Evolutionary conservation across 495 filamentous ascomycete species (phyloP).

Genomic region (Talaromyces trachyspermus): DNA sequence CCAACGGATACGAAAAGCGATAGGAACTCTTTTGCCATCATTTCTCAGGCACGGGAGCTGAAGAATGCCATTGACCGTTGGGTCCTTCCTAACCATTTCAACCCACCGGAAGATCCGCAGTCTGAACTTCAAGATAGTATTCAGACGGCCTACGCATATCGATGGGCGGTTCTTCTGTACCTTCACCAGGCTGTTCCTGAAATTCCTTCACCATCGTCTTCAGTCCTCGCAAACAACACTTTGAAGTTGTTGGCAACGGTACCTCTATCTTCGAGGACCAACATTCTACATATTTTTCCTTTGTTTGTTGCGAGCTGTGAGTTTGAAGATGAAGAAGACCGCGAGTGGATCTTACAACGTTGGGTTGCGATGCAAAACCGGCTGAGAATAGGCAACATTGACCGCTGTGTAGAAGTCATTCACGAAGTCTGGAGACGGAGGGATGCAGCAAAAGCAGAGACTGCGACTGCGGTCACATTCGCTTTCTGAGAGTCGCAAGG

Average conservation of each 20-base stretch:
- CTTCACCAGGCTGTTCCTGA: constrained; percentile 75
- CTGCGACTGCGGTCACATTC: neutral
- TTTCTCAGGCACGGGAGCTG: constrained; percentile 58
- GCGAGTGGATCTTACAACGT: constrained; percentile 60
- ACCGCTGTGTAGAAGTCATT: constrained; percentile 70
- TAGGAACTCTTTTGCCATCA: constrained; percentile 54
- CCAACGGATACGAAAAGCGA: constrained; percentile 51
- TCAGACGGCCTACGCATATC: constrained; percentile 69
- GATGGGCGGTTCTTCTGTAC: constrained; percentile 67
- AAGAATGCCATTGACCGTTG: constrained; percentile 58
- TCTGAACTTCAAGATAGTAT: constrained; percentile 59
- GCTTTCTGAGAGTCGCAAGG: constrained; percentile 12
- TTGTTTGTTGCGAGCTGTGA: constrained; percentile 68
- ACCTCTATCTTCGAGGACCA: constrained; percentile 53
- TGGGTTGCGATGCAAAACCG: constrained; percentile 57
- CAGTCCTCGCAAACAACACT: constrained; percentile 55
- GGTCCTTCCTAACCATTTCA: constrained; percentile 50
- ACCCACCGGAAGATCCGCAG: constrained; percentile 60
- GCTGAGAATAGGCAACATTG: constrained; percentile 66
- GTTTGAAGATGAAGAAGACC: constrained; percentile 50
- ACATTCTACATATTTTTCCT: constrained; percentile 73
- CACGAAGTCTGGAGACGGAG: constrained; percentile 60
- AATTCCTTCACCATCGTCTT: constrained; percentile 51
- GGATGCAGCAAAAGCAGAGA: constrained; percentile 38
- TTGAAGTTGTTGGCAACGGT: constrained; percentile 57